Percentiles rank a stretch among this genome's conserved stretches.
phyloP scores from a whole-genome alignment of 371 early-diverging fungal species.

The Mortierella sp. region DNA sequence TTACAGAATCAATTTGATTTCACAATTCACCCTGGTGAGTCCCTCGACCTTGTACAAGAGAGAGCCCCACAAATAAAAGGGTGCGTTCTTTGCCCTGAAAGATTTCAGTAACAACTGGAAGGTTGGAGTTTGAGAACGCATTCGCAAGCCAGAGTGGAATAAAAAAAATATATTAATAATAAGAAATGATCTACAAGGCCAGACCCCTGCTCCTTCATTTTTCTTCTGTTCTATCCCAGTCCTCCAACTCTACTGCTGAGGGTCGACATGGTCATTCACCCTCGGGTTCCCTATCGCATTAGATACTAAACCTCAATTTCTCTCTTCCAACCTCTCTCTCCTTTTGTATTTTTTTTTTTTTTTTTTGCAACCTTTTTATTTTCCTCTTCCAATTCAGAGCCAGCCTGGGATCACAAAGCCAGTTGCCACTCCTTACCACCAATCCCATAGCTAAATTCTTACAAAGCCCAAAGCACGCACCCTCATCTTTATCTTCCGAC shows the following conservation, averaged over 20 bases:
- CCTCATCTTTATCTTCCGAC: background rate
- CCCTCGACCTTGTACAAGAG: background rate
- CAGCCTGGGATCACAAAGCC: background rate
- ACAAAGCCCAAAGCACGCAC: background rate
- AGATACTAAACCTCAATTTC: slow-evolving; percentile 5
- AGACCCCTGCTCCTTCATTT: too few species aligned
- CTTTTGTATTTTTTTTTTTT: background rate
- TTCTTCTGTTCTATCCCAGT: slow-evolving; percentile 5
- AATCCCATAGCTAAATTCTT: background rate
- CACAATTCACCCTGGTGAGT: slow-evolving; percentile 2
- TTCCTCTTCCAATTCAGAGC: background rate
- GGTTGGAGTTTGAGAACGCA: slow-evolving; percentile 11
- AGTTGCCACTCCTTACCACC: background rate
- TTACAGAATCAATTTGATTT: background rate
- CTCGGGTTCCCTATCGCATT: slow-evolving; percentile 5
- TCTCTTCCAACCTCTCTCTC: background rate
- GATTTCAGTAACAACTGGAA: slow-evolving; percentile 14
- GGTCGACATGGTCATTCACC: slow-evolving; percentile 1
- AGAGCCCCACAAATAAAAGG: background rate
- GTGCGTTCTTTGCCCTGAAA: background rate
- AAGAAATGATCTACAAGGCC: slow-evolving; percentile 1
- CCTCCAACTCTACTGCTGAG: background rate
- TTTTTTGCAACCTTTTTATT: background rate
- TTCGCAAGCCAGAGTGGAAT: slow-evolving; percentile 8
- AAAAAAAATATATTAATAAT: background rate